Conservation (phyloP, 2,329 filamentous ascomycete genomes). For the Microdochium nivale region DNA sequence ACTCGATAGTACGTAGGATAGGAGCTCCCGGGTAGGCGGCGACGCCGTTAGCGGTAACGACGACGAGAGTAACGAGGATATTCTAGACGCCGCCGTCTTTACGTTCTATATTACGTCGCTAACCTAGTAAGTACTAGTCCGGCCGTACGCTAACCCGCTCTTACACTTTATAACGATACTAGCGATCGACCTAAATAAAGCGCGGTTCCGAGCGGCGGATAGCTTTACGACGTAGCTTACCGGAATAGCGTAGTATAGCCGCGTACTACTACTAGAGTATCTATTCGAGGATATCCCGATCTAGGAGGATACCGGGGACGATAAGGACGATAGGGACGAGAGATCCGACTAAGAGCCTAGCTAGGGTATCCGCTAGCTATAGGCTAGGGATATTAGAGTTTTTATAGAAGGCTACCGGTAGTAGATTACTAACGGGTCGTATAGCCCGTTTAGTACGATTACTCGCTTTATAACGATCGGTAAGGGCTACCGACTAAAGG, state of each 20-base stretch:
- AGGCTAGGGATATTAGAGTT: neutral
- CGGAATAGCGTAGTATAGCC: neutral
- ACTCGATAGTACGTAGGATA: neutral
- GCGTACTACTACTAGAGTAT: neutral
- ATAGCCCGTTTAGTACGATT: slow-evolving; percentile 1
- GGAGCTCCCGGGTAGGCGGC: neutral
- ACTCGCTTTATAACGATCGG: slow-evolving; percentile 1
- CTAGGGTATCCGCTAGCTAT: neutral
- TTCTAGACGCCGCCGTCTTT: no score
- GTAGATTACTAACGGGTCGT: neutral
- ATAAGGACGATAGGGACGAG: no score
- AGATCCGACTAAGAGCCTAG: neutral
- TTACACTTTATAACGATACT: neutral
- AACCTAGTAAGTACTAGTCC: neutral
- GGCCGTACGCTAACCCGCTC: neutral
- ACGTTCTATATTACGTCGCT: neutral
- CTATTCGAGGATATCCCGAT: neutral
- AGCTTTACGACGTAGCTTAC: neutral
- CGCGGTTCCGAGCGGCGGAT: neutral
- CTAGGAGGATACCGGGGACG: neutral
- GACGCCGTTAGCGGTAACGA: no score
- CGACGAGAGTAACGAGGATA: no score
- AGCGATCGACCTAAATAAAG: neutral
- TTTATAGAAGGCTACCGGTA: neutral
- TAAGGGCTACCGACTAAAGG: neutral